These are phyloP conservation scores for Metschnikowia similis DNA, from an alignment of 805 yeast species.

Conservation along the genomic window DNA sequence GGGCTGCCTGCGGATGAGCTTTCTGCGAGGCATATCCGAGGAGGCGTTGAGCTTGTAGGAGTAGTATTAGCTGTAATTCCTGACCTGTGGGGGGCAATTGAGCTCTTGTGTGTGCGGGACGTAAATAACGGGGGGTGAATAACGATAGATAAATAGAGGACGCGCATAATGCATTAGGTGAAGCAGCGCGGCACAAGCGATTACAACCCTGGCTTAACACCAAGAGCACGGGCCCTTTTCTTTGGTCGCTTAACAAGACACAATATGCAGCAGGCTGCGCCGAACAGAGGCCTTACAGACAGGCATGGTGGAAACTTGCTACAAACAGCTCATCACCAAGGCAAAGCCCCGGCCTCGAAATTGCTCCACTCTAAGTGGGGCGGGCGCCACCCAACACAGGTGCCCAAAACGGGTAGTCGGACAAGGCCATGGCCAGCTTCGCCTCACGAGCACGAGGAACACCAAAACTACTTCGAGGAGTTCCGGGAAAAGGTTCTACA, in stretches of 20 bases:
- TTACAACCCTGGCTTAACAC: neutral
- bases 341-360: neutral
- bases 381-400: neutral
- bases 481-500: constrained; percentile 20
- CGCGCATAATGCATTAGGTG: neutral
- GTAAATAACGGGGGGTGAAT: neutral
- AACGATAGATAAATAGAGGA: neutral
- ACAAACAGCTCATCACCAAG: neutral
- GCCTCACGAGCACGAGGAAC: neutral
- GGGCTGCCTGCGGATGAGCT: constrained; percentile 25
- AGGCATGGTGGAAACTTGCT: neutral
- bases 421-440: neutral
- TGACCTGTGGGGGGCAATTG: neutral
- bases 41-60: no score
- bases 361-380: constrained; percentile 2
- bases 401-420: neutral
- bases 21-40: constrained; percentile 10
- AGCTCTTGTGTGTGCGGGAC: neutral
- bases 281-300: neutral
- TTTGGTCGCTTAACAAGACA: no score
- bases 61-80: no score
- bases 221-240: neutral
- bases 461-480: constrained; percentile 16
- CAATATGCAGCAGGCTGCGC: neutral
- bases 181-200: no score